A percentile compares a stretch with the other conserved stretches of the same genome.
Evolutionary conservation across 768 basidiomycete genomes (phyloP).

Genomic region (Termitomyces sp.): DNA sequence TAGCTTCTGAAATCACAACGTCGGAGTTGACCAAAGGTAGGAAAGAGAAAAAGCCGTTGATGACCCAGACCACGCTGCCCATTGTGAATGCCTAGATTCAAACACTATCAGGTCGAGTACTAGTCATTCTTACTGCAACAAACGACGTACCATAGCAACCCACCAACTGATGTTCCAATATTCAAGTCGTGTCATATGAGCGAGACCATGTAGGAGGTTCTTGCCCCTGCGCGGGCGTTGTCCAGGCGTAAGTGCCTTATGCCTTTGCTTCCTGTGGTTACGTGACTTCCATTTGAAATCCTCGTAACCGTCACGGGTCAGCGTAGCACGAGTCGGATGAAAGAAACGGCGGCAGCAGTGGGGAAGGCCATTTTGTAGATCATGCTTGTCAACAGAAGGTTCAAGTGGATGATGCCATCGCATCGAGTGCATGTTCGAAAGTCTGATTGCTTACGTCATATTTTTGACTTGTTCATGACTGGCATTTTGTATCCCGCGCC

Average conservation of each 20-base stretch:
- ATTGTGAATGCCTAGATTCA: not conserved
- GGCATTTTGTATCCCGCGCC: no score
- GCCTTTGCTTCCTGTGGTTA: conserved; percentile 37
- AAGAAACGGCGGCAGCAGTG: not conserved
- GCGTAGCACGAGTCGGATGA: conserved; percentile 10
- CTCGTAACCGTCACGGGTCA: conserved; percentile 17
- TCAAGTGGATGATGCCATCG: not conserved
- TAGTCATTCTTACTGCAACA: not conserved
- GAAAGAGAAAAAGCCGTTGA: not conserved
- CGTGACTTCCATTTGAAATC: conserved; percentile 39
- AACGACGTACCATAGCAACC: conserved; percentile 34
- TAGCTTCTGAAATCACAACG: conserved; percentile 25
- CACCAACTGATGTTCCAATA: conserved; percentile 48
- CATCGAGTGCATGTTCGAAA: not conserved
- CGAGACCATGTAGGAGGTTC: conserved; percentile 20
- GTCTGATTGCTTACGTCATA: not conserved
- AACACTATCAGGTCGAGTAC: not conserved
- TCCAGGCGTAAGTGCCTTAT: conserved; percentile 25
- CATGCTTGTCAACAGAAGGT: not conserved
- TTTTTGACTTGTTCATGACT: no score
- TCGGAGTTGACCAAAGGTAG: not conserved
- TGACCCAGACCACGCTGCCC: not conserved
- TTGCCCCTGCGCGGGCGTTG: conserved; percentile 17
- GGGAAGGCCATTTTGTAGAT: not conserved
- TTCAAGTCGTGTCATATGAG: conserved; percentile 33